Conservation (phyloP, 139 green algal species). For the Dunaliella primolecta region DNA sequence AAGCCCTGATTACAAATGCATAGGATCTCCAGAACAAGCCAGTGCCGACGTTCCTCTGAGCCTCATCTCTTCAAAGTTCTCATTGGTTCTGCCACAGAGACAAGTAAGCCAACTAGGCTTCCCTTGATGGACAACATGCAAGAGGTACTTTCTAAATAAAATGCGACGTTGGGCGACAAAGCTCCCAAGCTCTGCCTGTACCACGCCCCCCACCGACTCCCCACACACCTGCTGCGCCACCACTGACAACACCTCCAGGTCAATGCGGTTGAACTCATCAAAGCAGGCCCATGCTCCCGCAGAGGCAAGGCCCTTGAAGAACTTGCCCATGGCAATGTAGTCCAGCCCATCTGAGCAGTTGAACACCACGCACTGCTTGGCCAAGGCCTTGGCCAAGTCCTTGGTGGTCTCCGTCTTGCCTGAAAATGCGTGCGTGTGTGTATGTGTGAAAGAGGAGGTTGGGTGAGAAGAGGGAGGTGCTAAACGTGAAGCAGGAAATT, state of each 20-base stretch:
- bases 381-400: conserved; percentile 79
- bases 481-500: background rate
- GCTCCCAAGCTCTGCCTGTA: no score
- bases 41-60: no score
- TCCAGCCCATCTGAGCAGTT: conserved; percentile 80
- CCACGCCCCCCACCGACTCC: no score
- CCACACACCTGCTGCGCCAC: conserved; percentile 57
- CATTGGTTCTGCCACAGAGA: no score
- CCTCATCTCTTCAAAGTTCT: no score
- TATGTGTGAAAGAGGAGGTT: no score
- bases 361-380: conserved; percentile 79
- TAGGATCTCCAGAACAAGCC: no score
- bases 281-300: conserved; percentile 80
- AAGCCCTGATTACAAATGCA: background rate
- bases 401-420: conserved; percentile 86
- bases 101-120: no score
- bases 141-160: no score
- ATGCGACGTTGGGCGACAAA: no score
- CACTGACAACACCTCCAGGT: conserved; percentile 70
- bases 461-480: no score
- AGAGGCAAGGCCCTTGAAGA: conserved; percentile 79
- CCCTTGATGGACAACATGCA: no score
- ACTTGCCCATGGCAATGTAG: conserved; percentile 76
- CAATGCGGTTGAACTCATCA: conserved; percentile 88
- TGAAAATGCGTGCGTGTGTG: conserved; percentile 2